Evolutionary conservation across 331 rosid genomes (phyloP).

Genomic region (Rhamnella rubrinervis): DNA sequence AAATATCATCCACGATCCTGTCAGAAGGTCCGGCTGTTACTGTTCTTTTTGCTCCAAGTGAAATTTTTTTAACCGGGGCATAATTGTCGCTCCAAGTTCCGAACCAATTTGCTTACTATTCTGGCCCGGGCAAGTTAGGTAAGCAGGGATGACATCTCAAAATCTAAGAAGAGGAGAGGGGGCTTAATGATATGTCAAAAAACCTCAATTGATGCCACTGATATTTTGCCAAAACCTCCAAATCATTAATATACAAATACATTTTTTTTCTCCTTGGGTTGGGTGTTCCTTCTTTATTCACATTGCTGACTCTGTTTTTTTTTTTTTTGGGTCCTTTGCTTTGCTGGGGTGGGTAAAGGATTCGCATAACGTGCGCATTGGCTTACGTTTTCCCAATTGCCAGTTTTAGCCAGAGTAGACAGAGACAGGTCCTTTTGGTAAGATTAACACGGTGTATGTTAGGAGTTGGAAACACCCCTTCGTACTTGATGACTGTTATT

Average conservation of each 20-base stretch:
- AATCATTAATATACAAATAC: neutral
- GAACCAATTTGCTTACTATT: neutral
- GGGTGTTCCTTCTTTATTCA: neutral
- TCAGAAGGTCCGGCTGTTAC: neutral
- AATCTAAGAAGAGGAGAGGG: neutral
- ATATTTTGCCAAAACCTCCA: neutral
- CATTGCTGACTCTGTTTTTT: constrained; percentile 1
- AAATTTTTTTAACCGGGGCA: neutral
- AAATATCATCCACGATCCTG: constrained; percentile 15
- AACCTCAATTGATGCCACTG: constrained; percentile 18
- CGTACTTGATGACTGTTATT: constrained; percentile 5
- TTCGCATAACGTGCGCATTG: neutral
- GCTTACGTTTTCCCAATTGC: constrained; percentile 29
- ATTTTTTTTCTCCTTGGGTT: neutral
- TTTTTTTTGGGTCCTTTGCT: neutral
- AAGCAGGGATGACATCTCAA: constrained; percentile 10
- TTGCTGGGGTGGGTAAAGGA: neutral
- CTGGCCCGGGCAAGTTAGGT: constrained; percentile 7
- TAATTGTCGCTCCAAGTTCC: constrained; percentile 1
- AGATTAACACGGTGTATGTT: constrained; percentile 19
- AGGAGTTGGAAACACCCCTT: constrained; percentile 1
- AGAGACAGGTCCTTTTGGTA: constrained; percentile 39
- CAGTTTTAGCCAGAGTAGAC: constrained; percentile 27
- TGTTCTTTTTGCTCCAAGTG: neutral
- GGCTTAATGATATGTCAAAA: neutral